Evolutionary conservation across 495 filamentous ascomycete species (phyloP), one percentile per base, ranked within the genome.

Genomic region (Trichoderma orchidacearum): DNA sequence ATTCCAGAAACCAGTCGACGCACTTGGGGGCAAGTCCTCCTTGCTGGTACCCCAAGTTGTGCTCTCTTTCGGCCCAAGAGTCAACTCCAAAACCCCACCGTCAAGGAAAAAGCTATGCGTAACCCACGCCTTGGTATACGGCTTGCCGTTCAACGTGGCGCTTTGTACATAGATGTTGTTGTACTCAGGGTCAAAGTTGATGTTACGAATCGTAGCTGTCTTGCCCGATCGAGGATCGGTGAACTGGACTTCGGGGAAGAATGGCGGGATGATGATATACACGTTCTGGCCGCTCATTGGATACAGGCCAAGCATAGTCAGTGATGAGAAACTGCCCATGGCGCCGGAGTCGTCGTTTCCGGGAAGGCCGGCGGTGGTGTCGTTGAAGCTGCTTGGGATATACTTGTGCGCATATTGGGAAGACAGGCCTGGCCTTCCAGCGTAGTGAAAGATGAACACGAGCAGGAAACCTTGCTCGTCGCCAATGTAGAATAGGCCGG

Each of bases 261-360:
- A 83, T 0, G 81, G 80, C 1, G 79, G 71, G 18, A 70, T 83
- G 56, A 86, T 85, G 8, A 87, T 67, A 51, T 87, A 86, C 0
- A 86, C 81, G 57, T 86, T 71, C 62, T 86, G 83, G 1, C 84
- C 85, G 3, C 81, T 77, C n/a, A 83, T 78, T 0, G 85, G 85
- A 64, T 81, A 87, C 0, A 86, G 66, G 1, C 85, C 85, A 38
- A 84, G 71, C 80, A 84, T 85, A 52, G 76, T 75, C 17, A 86
- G 75, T 1, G 75, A 79, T 3, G 79, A 68, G 59, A 86, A 86
- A 3, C 80, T 76, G 1, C 83, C 85, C 82, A 85, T 85, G 17
- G 83, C 81, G 0, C 83, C 83, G 27, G 77, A 80, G 61, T 86
- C 83, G 53, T 86, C 83, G 59, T 86, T 86, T 0, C 83, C 84